These are phyloP conservation scores for Epichloe scottii DNA, from an alignment of 2,329 filamentous ascomycete species.

Conservation along the genomic window DNA sequence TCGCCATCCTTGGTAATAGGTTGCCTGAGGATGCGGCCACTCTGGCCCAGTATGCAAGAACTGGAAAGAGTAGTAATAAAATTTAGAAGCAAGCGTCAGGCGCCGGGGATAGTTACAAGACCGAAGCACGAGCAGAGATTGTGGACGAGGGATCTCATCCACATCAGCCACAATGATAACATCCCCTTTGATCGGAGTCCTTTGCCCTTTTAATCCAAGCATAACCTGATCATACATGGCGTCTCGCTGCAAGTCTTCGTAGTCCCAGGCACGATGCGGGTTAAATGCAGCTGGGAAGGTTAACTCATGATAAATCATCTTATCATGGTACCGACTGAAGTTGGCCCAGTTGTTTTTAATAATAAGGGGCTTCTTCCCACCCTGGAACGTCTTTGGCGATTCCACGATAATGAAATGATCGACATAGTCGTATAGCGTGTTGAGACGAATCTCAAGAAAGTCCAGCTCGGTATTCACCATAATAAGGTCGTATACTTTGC, in stretches of 20 bases:
- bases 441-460: constrained; percentile 51
- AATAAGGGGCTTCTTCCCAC: constrained; percentile 38
- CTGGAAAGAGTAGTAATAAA: constrained; percentile 48
- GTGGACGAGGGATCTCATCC: constrained; percentile 45
- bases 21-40: constrained; percentile 50
- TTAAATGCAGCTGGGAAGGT: constrained; percentile 29
- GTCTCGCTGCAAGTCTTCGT: constrained; percentile 41
- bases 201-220: constrained; percentile 28
- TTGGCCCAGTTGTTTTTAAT: constrained; percentile 38
- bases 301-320: constrained; percentile 49
- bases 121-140: constrained; percentile 34
- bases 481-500: constrained; percentile 38
- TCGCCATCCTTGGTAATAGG: constrained; percentile 30
- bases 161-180: constrained; percentile 48
- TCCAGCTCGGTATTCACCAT: constrained; percentile 53
- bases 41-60: constrained; percentile 27
- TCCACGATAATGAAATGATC: constrained; percentile 57
- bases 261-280: constrained; percentile 31
- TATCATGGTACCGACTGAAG: constrained; percentile 40
- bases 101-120: constrained; percentile 39
- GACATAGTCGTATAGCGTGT: constrained; percentile 42
- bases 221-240: constrained; percentile 46
- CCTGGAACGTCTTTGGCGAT: constrained; percentile 44
- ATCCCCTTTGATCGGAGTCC: constrained; percentile 34
- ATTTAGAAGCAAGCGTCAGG: constrained; percentile 36